Evolutionary conservation across 768 basidiomycete species (phyloP).

Genomic region (Lyophyllum decastes): DNA sequence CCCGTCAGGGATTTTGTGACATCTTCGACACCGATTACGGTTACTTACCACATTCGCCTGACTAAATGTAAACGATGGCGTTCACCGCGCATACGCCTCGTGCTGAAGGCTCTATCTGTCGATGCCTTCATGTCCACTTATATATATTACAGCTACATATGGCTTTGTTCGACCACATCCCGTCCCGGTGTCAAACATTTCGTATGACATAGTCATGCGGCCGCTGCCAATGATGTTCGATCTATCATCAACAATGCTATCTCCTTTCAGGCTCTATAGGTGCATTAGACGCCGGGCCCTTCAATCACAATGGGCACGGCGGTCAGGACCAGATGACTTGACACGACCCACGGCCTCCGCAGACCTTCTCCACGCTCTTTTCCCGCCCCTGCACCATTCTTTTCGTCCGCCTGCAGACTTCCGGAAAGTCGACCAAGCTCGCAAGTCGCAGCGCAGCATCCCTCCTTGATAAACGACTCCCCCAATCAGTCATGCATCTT

Average conservation of each 20-base stretch:
- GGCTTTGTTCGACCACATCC: background rate
- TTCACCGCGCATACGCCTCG: background rate
- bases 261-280: background rate
- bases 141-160: background rate
- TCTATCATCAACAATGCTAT: background rate
- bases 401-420: conserved; percentile 3
- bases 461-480: background rate
- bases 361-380: background rate
- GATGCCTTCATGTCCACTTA: background rate
- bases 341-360: background rate
- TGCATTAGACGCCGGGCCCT: background rate
- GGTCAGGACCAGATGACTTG: background rate
- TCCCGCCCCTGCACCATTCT: background rate
- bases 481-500: conserved; percentile 1
- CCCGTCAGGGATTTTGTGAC: background rate
- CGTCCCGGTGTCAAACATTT: background rate
- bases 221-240: background rate
- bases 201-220: background rate
- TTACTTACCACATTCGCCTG: background rate
- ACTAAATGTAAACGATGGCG: background rate
- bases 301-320: background rate
- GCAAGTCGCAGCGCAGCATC: conserved; percentile 1
- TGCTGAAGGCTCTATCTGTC: background rate
- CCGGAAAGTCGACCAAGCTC: conserved; percentile 6
- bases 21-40: background rate